Conservation (phyloP, 768 basidiomycete genomes). For the Amanita fuliginea region DNA sequence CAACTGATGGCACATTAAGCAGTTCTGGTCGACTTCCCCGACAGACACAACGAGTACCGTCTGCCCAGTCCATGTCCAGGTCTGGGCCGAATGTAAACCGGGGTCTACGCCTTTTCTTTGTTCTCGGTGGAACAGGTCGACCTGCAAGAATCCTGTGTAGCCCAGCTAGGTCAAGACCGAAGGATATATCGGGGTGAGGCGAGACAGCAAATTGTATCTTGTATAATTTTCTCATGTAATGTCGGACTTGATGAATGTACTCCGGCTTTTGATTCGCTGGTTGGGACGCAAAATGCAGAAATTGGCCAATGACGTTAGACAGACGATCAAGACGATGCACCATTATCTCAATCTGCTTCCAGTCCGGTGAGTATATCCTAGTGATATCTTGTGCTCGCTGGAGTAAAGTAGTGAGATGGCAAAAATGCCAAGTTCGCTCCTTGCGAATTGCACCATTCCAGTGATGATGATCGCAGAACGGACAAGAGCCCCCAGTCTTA, state of each 20-base stretch:
- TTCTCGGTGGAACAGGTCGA: constrained; percentile 36
- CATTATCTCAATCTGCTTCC: constrained; percentile 70
- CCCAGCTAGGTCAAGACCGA: constrained; percentile 73
- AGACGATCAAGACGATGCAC: constrained; percentile 73
- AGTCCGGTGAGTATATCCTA: constrained; percentile 68
- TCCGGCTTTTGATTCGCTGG: constrained; percentile 63
- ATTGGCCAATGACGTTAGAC: constrained; percentile 66
- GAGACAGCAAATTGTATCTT: constrained; percentile 86
- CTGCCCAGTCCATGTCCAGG: constrained; percentile 58
- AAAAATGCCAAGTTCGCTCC: constrained; percentile 76
- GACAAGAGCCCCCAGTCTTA: constrained; percentile 82
- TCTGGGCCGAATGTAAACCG: constrained; percentile 73
- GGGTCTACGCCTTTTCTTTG: constrained; percentile 47
- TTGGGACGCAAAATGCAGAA: constrained; percentile 62
- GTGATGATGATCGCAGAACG: constrained; percentile 86
- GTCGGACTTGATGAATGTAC: constrained; percentile 73
- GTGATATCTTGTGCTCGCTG: constrained; percentile 68
- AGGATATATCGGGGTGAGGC: constrained; percentile 70
- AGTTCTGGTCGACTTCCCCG: constrained; percentile 55
- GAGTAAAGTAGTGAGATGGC: constrained; percentile 63
- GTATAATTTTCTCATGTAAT: constrained; percentile 86
- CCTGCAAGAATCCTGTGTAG: constrained; percentile 73
- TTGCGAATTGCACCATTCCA: constrained; percentile 84
- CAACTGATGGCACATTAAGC: constrained; percentile 48
- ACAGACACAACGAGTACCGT: constrained; percentile 75